Percentiles rank a stretch among this genome's conserved stretches.
phyloP scores from a whole-genome alignment of 331 rosid species.

The Stylosanthes scabra region DNA sequence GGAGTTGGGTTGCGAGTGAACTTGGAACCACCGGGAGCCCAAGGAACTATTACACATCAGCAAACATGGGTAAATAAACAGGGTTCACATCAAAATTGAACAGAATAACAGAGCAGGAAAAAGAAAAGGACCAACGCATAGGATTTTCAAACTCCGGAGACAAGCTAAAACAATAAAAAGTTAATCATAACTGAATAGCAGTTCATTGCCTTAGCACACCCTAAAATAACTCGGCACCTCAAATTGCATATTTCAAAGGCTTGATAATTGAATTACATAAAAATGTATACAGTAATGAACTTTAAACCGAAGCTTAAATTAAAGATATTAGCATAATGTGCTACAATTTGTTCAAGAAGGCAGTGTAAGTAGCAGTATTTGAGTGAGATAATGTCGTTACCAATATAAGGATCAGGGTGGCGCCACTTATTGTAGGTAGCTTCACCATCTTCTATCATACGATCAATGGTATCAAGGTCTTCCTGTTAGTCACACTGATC shows the following conservation, averaged over 20 bases:
- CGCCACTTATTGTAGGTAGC: conserved; percentile 85
- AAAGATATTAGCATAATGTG: not conserved
- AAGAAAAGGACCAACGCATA: not conserved
- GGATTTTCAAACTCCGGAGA: not conserved
- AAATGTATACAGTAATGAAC: not conserved
- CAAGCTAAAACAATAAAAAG: not conserved
- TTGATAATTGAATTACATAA: not conserved
- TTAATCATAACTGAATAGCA: not conserved
- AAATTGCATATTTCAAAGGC: conserved; percentile 2
- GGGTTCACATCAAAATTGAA: conserved; percentile 24
- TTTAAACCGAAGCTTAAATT: not conserved
- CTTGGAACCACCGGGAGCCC: conserved; percentile 99
- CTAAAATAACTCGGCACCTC: not conserved
- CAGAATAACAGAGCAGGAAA: not conserved
- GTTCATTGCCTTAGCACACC: not conserved
- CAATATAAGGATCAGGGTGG: conserved; percentile 97
- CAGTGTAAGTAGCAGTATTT: not conserved
- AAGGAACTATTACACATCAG: conserved; percentile 73
- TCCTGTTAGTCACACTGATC: conserved; percentile 51
- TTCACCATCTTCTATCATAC: conserved; percentile 74
- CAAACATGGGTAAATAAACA: conserved; percentile 8
- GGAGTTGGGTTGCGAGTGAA: conserved; percentile 94
- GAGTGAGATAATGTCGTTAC: conserved; percentile 43
- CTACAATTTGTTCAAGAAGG: not conserved
- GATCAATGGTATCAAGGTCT: conserved; percentile 85